A percentile compares a stretch with the other conserved stretches of the same genome.
These are phyloP conservation scores for Otatea glauca DNA, from an alignment of 176 grass and related monocot genomes.

Conservation along the genomic window DNA sequence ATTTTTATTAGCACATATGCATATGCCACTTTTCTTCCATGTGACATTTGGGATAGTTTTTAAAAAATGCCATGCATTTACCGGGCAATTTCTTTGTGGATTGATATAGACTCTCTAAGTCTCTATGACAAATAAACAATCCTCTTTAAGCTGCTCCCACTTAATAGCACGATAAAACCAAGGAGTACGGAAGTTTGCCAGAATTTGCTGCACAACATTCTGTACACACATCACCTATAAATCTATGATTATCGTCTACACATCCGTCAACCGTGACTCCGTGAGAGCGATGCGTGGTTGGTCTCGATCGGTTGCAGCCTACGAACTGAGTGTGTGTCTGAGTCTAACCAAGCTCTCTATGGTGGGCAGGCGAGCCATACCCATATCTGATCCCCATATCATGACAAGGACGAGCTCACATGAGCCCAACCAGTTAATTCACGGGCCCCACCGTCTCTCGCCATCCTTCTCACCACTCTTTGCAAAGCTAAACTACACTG, in stretches of 20 bases:
- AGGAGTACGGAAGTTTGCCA: not conserved
- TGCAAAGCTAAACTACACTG: conserved; percentile 26
- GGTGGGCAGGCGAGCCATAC: conserved; percentile 18
- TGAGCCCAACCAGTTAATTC: conserved; percentile 53
- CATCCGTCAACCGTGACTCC: not conserved
- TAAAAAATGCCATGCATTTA: not conserved
- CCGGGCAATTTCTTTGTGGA: not conserved
- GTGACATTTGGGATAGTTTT: not conserved
- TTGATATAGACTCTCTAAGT: not conserved
- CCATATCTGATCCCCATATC: conserved; percentile 43
- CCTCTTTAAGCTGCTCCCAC: not conserved
- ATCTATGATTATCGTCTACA: not conserved
- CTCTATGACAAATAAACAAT: no score
- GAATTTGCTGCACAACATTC: conserved; percentile 3
- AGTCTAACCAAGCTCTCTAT: not conserved
- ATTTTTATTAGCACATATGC: not conserved
- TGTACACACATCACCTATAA: not conserved
- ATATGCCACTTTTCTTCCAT: not conserved
- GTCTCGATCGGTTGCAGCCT: not conserved
- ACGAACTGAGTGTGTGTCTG: no score
- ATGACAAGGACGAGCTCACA: conserved; percentile 59
- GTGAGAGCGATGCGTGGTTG: not conserved
- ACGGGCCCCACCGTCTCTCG: conserved; percentile 37
- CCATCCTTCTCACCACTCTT: not conserved
- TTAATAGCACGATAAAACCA: not conserved